Percentiles rank a stretch among this genome's conserved stretches.
Evolutionary conservation across 139 green algal genomes (phyloP).

Genomic region (Coelastrella sp.): DNA sequence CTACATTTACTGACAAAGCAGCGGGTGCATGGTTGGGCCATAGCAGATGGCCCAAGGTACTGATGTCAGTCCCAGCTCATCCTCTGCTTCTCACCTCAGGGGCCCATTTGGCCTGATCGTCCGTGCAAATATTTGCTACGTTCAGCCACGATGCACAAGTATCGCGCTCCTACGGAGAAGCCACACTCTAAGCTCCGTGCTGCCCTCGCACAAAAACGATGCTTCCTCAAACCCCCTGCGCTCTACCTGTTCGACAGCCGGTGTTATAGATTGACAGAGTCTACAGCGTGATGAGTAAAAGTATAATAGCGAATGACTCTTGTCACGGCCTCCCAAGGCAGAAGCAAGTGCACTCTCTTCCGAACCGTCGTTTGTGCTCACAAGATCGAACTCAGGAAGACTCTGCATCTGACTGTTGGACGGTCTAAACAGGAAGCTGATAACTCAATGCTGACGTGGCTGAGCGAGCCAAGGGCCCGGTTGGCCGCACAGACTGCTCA

Average conservation of each 20-base stretch:
- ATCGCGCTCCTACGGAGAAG: neutral
- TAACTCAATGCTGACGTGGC: too few relatives aligned
- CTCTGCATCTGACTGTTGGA: neutral
- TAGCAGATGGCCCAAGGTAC: neutral
- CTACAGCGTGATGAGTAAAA: conserved; percentile 26
- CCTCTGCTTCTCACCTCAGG: conserved; percentile 17
- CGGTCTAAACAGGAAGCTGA: too few relatives aligned
- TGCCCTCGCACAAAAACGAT: neutral
- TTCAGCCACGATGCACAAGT: neutral
- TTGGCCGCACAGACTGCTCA: too few relatives aligned
- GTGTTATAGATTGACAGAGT: neutral
- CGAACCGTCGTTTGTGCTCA: neutral
- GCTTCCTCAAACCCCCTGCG: neutral
- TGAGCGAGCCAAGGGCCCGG: too few relatives aligned
- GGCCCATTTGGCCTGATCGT: conserved; percentile 36
- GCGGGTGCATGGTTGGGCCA: too few relatives aligned
- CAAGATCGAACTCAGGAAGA: neutral
- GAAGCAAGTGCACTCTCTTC: neutral
- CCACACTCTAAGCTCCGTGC: neutral
- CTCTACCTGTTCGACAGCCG: neutral
- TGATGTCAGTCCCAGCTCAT: neutral
- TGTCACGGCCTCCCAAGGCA: neutral
- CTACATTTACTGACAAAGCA: too few relatives aligned
- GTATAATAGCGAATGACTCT: neutral
- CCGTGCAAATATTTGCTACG: conserved; percentile 14